A percentile compares a stretch with the other conserved stretches of the same genome.
Conservation (phyloP, 2,329 filamentous ascomycete genomes). For the Lachnellula suecica region DNA sequence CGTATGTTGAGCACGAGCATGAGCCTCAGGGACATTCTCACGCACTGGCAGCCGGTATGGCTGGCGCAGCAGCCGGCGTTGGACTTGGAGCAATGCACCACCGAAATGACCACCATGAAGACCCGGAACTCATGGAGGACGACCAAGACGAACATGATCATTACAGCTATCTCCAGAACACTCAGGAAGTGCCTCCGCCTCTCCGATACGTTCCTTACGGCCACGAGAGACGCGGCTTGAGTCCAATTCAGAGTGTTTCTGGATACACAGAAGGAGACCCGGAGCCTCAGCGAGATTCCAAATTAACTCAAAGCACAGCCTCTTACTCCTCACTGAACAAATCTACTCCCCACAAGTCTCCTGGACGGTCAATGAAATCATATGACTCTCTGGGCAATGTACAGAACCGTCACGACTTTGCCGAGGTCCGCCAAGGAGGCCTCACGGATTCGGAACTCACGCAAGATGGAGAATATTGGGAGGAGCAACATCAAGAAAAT, state of each 20-base stretch:
- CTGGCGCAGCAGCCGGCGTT: constrained; percentile 33
- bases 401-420: constrained; percentile 32
- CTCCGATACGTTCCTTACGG: constrained; percentile 68
- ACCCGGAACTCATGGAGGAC: constrained; percentile 27
- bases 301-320: constrained; percentile 50
- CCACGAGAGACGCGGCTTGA: constrained; percentile 69
- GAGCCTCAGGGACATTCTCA: constrained; percentile 31
- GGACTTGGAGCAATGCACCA: constrained; percentile 40
- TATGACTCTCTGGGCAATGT: constrained; percentile 29
- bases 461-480: constrained; percentile 36
- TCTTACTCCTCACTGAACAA: constrained; percentile 63
- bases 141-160: no score
- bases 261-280: constrained; percentile 75
- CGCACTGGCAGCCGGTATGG: constrained; percentile 24
- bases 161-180: constrained; percentile 40
- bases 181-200: constrained; percentile 62
- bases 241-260: constrained; percentile 89
- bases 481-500: constrained; percentile 34
- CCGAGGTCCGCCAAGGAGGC: constrained; percentile 32
- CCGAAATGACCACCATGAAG: constrained; percentile 26
- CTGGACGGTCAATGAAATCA: constrained; percentile 54
- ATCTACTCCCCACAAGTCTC: constrained; percentile 49
- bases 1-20: constrained; percentile 29
- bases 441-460: constrained; percentile 45
- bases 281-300: constrained; percentile 56